A percentile compares a stretch with the other conserved stretches of the same genome.
Conservation (phyloP, 768 basidiomycete genomes). For the Leccinum broughii region DNA sequence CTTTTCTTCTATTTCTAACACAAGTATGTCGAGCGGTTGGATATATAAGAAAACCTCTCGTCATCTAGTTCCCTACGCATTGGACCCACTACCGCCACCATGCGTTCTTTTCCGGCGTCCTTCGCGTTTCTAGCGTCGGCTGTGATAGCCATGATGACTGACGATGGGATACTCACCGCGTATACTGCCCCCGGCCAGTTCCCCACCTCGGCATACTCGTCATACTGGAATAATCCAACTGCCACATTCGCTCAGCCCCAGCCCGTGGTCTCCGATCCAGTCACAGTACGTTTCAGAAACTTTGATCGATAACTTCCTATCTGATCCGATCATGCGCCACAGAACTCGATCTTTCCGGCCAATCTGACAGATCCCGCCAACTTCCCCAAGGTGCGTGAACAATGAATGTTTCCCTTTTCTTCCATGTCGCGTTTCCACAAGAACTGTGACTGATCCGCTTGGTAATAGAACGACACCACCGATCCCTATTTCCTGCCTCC, state of each 20-base stretch:
- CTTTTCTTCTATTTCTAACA: background rate
- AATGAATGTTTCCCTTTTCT: background rate
- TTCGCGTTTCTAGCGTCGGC: constrained; percentile 14
- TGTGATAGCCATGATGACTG: constrained; percentile 3
- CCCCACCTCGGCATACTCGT: constrained; percentile 57
- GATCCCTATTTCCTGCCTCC: constrained; percentile 48
- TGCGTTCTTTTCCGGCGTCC: constrained; percentile 16
- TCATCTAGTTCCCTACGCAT: background rate
- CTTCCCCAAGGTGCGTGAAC: constrained; percentile 45
- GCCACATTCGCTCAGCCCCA: constrained; percentile 69
- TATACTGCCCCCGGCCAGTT: constrained; percentile 64
- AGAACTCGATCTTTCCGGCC: constrained; percentile 59
- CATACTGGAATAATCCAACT: constrained; percentile 70
- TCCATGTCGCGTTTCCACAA: background rate
- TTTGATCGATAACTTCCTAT: background rate
- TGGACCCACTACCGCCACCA: constrained; percentile 9
- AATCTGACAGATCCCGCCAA: constrained; percentile 60
- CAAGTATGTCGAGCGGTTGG: background rate
- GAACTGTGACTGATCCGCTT: background rate
- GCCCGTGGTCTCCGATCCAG: constrained; percentile 68
- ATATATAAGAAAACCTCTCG: constrained; percentile 7
- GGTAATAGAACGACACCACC: constrained; percentile 39
- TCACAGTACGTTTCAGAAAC: constrained; percentile 44
- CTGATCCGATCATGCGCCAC: background rate
- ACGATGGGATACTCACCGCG: constrained; percentile 31